phyloP scores from a whole-genome alignment of 1,284 basidiomycete genomes.

The Megacollybia platyphylla region DNA sequence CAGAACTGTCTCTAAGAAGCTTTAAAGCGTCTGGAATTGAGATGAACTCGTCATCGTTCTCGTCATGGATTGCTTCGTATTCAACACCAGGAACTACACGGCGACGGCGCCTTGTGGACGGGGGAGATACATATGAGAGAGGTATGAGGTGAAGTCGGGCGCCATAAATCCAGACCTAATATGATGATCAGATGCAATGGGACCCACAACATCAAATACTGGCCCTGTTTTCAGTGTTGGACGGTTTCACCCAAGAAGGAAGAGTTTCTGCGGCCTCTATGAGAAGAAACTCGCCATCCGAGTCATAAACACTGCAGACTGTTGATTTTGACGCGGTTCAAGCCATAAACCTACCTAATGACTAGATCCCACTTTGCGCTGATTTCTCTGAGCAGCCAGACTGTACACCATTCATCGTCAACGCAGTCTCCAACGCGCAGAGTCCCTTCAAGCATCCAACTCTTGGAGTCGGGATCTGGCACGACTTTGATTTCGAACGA shows the following conservation, averaged over 20 bases:
- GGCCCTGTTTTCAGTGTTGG: slow-evolving; percentile 86
- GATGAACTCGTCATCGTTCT: slow-evolving; percentile 40
- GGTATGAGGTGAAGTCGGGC: slow-evolving; percentile 81
- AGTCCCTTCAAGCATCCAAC: slow-evolving; percentile 54
- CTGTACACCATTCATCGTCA: slow-evolving; percentile 92
- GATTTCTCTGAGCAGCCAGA: slow-evolving; percentile 77
- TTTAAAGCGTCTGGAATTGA: slow-evolving; percentile 53
- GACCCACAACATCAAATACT: slow-evolving; percentile 22
- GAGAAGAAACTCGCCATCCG: slow-evolving; percentile 92
- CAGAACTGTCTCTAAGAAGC: slow-evolving; percentile 41
- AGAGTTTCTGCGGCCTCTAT: slow-evolving; percentile 92
- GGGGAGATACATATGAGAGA: slow-evolving; percentile 57
- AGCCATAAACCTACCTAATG: slow-evolving; percentile 41
- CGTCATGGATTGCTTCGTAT: slow-evolving; percentile 22
- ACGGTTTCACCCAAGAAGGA: slow-evolving; percentile 85
- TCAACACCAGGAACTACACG: slow-evolving; percentile 29
- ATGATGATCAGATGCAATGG: slow-evolving; percentile 17
- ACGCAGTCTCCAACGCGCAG: slow-evolving; percentile 89
- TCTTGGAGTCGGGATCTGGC: slow-evolving; percentile 27
- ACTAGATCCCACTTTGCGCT: slow-evolving; percentile 67
- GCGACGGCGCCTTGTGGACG: slow-evolving; percentile 39
- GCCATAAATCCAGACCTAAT: slow-evolving; percentile 82
- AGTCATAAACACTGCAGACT: slow-evolving; percentile 58
- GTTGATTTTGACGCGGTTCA: not conserved
- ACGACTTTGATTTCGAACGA: slow-evolving; percentile 70